Evolutionary conservation across 2,329 filamentous ascomycete genomes (phyloP).

Genomic region (Teratosphaeria epicoccoides): DNA sequence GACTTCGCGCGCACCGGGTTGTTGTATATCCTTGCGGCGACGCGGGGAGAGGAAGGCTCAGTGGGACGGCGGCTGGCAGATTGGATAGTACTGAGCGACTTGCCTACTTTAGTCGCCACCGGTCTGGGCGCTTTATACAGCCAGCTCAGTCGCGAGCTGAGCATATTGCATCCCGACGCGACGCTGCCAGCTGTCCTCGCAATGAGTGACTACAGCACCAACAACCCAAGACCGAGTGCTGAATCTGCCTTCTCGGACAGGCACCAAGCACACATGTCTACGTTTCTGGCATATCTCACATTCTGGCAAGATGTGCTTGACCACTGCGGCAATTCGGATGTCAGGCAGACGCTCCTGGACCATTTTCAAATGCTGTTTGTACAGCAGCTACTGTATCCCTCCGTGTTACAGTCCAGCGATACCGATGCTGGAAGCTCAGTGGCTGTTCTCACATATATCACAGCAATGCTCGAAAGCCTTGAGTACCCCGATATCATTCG

Average conservation of each 20-base stretch:
- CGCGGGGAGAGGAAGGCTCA: slow-evolving; percentile 26
- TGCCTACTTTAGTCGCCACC: slow-evolving; percentile 94
- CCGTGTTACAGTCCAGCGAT: slow-evolving; percentile 90
- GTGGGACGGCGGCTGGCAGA: slow-evolving; percentile 70
- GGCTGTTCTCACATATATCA: slow-evolving; percentile 86
- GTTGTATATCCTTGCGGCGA: slow-evolving; percentile 90
- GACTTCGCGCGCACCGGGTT: slow-evolving; percentile 93
- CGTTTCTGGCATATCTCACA: slow-evolving; percentile 84
- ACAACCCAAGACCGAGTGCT: slow-evolving; percentile 57
- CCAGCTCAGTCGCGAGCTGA: slow-evolving; percentile 63
- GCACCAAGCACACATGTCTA: slow-evolving; percentile 78
- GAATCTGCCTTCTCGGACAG: slow-evolving; percentile 63
- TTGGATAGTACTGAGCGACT: slow-evolving; percentile 94
- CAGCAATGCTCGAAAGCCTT: slow-evolving; percentile 78
- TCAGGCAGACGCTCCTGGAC: slow-evolving; percentile 85
- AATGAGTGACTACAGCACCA: slow-evolving; percentile 78
- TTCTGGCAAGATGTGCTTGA: slow-evolving; percentile 99
- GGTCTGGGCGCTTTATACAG: slow-evolving; percentile 72
- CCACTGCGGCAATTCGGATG: slow-evolving; percentile 83
- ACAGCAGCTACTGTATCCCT: slow-evolving; percentile 92
- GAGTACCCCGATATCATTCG: slow-evolving; percentile 92
- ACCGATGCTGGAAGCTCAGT: slow-evolving; percentile 94
- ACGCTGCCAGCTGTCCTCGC: slow-evolving; percentile 73
- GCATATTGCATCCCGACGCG: slow-evolving; percentile 64
- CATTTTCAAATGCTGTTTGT: slow-evolving; percentile 96